phyloP scores from a whole-genome alignment of 805 yeast species.

The Yarrowia porcina region DNA sequence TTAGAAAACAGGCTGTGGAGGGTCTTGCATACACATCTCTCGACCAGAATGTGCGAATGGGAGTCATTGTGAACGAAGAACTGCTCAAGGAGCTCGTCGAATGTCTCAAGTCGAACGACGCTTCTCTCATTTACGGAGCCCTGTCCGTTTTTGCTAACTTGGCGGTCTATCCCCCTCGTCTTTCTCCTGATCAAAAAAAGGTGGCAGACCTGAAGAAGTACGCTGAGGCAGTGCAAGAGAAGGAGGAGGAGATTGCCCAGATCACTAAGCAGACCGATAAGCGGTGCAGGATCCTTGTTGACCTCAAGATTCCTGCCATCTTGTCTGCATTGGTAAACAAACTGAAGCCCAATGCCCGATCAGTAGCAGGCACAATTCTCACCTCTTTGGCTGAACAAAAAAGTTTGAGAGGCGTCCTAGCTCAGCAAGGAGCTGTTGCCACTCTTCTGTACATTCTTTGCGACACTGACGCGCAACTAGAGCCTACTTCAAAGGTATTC shows the following conservation, averaged over 20 bases:
- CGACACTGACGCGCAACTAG: slow-evolving; percentile 27
- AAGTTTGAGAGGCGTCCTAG: slow-evolving; percentile 33
- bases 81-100: slow-evolving; percentile 31
- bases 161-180: slow-evolving; percentile 37
- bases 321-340: slow-evolving; percentile 30
- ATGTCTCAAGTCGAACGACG: slow-evolving; percentile 27
- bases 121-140: slow-evolving; percentile 37
- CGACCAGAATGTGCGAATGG: slow-evolving; percentile 35
- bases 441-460: slow-evolving; percentile 34
- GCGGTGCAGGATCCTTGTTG: slow-evolving; percentile 33
- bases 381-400: slow-evolving; percentile 36
- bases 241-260: slow-evolving; percentile 29
- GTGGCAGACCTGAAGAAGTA: slow-evolving; percentile 33
- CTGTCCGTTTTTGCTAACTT: slow-evolving; percentile 37
- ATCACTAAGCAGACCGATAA: slow-evolving; percentile 30
- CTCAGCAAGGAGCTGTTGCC: slow-evolving; percentile 40
- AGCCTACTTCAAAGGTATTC: slow-evolving; percentile 28
- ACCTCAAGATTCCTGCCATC: slow-evolving; percentile 32
- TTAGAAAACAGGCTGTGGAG: slow-evolving; percentile 36
- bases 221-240: slow-evolving; percentile 34
- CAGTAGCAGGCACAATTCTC: slow-evolving; percentile 34
- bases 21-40: slow-evolving; percentile 41
- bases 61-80: slow-evolving; percentile 29
- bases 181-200: slow-evolving; percentile 36
- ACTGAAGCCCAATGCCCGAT: slow-evolving; percentile 32